Percentiles rank a stretch among this genome's conserved stretches.
These are phyloP conservation scores for Pseudocercospora pini-densiflorae DNA, from an alignment of 2,329 filamentous ascomycete species.

Conservation along the genomic window DNA sequence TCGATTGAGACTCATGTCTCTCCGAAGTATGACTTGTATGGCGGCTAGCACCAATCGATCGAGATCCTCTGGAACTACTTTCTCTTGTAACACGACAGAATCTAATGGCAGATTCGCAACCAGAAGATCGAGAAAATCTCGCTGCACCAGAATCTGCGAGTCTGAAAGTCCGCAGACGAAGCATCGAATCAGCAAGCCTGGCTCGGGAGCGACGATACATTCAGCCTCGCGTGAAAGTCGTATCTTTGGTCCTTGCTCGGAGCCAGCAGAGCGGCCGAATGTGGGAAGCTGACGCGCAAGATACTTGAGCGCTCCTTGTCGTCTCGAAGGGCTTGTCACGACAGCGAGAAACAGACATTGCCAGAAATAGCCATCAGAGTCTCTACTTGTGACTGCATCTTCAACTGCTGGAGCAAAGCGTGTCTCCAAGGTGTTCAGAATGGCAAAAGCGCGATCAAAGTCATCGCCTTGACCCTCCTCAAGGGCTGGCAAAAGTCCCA, in stretches of 20 bases:
- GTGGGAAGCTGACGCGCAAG: constrained; percentile 78
- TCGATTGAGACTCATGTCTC: constrained; percentile 96
- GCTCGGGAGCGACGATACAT: constrained; percentile 85
- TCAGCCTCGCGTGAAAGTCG: constrained; percentile 40
- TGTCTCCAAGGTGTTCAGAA: constrained; percentile 77
- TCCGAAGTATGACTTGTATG: constrained; percentile 81
- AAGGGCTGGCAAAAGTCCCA: constrained; percentile 86
- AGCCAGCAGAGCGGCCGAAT: constrained; percentile 44
- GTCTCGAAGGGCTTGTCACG: constrained; percentile 84
- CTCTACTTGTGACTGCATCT: constrained; percentile 62
- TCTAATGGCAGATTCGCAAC: constrained; percentile 88
- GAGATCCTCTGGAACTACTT: constrained; percentile 71
- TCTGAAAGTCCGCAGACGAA: constrained; percentile 90
- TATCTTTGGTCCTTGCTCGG: constrained; percentile 4
- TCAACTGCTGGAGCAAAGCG: constrained; percentile 62
- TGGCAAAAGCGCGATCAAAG: constrained; percentile 82
- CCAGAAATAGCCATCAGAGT: constrained; percentile 81
- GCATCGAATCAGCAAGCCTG: constrained; percentile 84
- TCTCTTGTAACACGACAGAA: constrained; percentile 76
- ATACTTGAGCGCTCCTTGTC: constrained; percentile 87
- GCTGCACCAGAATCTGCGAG: constrained; percentile 86
- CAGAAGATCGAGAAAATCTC: constrained; percentile 89
- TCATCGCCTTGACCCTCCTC: constrained; percentile 98
- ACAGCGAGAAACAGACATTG: constrained; percentile 94
- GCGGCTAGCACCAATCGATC: constrained; percentile 82